Conservation (phyloP, 306 rosid species). For the Lagenaria siceraria region DNA sequence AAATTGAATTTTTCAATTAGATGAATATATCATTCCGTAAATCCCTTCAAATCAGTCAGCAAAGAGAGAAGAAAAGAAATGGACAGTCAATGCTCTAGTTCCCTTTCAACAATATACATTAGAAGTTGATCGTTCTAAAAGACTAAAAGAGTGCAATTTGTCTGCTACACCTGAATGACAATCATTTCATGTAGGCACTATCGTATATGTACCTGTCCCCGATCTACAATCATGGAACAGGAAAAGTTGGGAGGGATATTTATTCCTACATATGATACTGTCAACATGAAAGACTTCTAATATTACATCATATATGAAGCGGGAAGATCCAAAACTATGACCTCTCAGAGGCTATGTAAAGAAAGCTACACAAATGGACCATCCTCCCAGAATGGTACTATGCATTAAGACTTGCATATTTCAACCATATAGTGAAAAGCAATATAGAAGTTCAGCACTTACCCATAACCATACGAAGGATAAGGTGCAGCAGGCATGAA, state of each 20-base stretch:
- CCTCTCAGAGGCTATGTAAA: too few relatives aligned
- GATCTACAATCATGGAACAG: too few relatives aligned
- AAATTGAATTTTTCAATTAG: background rate
- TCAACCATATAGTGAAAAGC: background rate
- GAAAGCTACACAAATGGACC: background rate
- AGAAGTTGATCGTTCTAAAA: background rate
- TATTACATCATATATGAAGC: background rate
- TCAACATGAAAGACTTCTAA: background rate
- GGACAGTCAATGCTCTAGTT: background rate
- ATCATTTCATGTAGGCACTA: background rate
- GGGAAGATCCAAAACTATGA: too few relatives aligned
- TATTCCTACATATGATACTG: background rate
- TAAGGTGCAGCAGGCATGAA: slow-evolving; percentile 57
- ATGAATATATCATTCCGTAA: background rate
- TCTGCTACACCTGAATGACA: background rate
- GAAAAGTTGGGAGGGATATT: background rate
- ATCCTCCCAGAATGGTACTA: background rate
- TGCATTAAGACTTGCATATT: background rate
- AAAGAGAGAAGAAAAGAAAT: background rate
- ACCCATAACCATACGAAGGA: slow-evolving; percentile 83
- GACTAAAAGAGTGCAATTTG: background rate
- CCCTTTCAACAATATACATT: background rate
- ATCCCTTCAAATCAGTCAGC: background rate
- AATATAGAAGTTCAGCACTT: slow-evolving; percentile 16
- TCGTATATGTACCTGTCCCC: background rate